A percentile compares a stretch with the other conserved stretches of the same genome.
Evolutionary conservation across 352 stramenopile genomes (phyloP).

Genomic region (Blastocystis sp.): DNA sequence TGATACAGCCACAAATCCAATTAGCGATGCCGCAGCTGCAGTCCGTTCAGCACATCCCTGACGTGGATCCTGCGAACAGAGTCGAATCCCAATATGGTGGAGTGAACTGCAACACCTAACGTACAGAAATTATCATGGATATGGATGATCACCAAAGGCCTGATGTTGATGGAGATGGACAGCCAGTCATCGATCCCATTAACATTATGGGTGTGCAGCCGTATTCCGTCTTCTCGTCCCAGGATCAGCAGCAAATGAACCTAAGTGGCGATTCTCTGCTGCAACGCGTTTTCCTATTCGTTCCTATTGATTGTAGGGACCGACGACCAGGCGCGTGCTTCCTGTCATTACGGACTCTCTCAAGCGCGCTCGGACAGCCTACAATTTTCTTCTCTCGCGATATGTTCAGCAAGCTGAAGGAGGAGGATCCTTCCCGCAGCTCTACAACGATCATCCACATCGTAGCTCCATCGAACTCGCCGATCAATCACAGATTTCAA

Average conservation of each 20-base stretch:
- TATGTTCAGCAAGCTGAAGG: slow-evolving; percentile 64
- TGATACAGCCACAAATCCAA: background rate
- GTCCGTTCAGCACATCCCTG: background rate
- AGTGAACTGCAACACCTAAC: too few species aligned
- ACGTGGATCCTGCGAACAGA: background rate
- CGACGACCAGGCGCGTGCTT: background rate
- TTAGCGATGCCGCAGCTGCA: background rate
- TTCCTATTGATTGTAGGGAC: background rate
- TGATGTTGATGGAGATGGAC: background rate
- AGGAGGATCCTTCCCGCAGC: background rate
- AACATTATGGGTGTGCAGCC: background rate
- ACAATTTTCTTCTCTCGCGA: slow-evolving; percentile 51
- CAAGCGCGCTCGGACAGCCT: slow-evolving; percentile 22
- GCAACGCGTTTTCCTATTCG: background rate
- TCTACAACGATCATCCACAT: slow-evolving; percentile 15
- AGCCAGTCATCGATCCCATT: background rate
- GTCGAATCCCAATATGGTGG: background rate
- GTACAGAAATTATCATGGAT: background rate
- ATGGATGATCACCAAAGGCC: background rate
- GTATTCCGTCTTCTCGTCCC: background rate
- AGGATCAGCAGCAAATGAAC: slow-evolving; percentile 18
- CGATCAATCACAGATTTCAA: background rate
- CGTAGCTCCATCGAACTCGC: background rate
- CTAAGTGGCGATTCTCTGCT: background rate
- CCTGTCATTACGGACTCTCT: background rate